phyloP scores from a whole-genome alignment of 306 rosid genomes.

The Trifolium fragiferum region DNA sequence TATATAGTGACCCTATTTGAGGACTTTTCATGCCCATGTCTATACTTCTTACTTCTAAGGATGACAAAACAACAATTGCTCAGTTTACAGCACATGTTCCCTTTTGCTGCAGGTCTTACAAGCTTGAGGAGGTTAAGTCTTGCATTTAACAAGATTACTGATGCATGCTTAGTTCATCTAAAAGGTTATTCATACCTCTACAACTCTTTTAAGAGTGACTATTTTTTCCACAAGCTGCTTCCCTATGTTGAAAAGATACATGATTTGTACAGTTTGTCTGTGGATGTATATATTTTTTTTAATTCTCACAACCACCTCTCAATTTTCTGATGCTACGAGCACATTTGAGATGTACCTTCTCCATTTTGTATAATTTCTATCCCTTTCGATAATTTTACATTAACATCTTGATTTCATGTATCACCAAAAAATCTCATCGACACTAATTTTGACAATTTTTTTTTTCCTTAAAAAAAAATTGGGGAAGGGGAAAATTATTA shows the following conservation, averaged over 20 bases:
- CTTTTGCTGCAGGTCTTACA: conserved; percentile 69
- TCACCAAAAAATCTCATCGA: background rate
- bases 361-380: background rate
- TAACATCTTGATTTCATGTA: background rate
- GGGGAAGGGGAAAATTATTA: background rate
- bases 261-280: conserved; percentile 15
- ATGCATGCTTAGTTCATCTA: conserved; percentile 75
- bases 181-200: conserved; percentile 61
- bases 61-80: conserved; percentile 8
- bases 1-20: conserved; percentile 32
- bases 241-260: conserved; percentile 25
- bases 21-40: conserved; percentile 4
- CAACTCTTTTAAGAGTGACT: background rate
- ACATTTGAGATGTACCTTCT: background rate
- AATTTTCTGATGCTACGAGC: background rate
- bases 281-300: conserved; percentile 21
- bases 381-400: conserved; percentile 5
- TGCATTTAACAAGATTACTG: conserved; percentile 74
- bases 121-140: conserved; percentile 76
- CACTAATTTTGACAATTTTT: background rate
- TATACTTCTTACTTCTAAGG: conserved; percentile 35
- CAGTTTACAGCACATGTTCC: conserved; percentile 25
- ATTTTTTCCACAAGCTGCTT: conserved; percentile 33
- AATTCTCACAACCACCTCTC: background rate
- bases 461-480: background rate